Base-by-base conservation (phyloP, 495 filamentous ascomycete genomes). In the Xylaria scruposa region DNA sequence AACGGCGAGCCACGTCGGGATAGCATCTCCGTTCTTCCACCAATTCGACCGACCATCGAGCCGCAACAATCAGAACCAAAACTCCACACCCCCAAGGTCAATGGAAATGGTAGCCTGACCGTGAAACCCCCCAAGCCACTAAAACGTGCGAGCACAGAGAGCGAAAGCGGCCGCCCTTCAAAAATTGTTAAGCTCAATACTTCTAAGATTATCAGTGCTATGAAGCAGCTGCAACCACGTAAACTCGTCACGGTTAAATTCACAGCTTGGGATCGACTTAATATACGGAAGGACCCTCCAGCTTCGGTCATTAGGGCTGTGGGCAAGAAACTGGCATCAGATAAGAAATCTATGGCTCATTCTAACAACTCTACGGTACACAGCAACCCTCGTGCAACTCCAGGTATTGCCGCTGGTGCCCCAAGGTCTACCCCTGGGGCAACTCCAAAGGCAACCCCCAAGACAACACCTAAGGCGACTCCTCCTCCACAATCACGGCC, bases 121-220 rank as follows among this genome's bases (percentile, higher is more conserved):
- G 33, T 71, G 1, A 78, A 77, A 42, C 54, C 66, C 49, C n/a
- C 73, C 8, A 75, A 72, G 42, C 59, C 70, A 36, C 68, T 71
- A 0, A 80, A 80, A 38, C 70, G 78, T 15, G 66, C 74, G 13
- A 79, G 76, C 31, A 72, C 74, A 3, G 77, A 78, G 40, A 72
- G 70, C 29, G 78, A 71, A 17, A 68, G 70, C 10, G 75, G 78
- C n/a, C 77, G 80, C 29, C 79, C 81, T 3, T 82, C 79, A 56
- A 85, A 85, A 70, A 44, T 81, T 3, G 72, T 78, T n/a, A 82
- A 79, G 46, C 78, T 79, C 0, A 70, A 81, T 9, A 78, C 64
- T 2, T 76, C 74, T 31, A 68, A 19, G 8, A 76, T 79, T 9
- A 70, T 56, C 21, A 59, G 68, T 31, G 62, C 77, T 19, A 68